Base-by-base conservation (phyloP, 2,329 filamentous ascomycete genomes). In the Ophiocordyceps unilateralis region DNA sequence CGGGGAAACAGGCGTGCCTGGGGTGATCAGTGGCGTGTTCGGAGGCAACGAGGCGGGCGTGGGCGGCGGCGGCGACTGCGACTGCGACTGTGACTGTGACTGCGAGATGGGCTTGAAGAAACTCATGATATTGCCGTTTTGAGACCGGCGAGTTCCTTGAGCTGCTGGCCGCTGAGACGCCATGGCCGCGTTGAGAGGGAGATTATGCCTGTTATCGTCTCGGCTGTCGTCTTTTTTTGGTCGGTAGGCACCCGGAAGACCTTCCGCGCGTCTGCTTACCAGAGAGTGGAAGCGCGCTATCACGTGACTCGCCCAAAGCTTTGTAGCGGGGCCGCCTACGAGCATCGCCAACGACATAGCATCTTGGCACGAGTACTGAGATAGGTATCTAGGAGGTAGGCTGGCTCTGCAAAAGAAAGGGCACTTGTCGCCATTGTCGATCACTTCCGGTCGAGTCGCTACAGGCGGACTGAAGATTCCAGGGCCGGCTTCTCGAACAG, bases 71-170 rank as follows among this genome's bases (percentile, higher is more conserved):
- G 47, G 41, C 40, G 49, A n/a, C n/a, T n/a, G n/a, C n/a, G n/a
- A n/a, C n/a, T n/a, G n/a, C n/a, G n/a, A n/a, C n/a, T n/a, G n/a
- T 39, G 11, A 44, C 17, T 9, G 45, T 15, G 45, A 36, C 41
- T 45, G 53, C 38, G 49, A 36, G 24, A 48, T 45, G 23, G 60
- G 56, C 47, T 58, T 60, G 48, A 66, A 66, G 49, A 64, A 66
- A 50, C 52, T 60, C 44, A 55, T 50, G 44, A 66, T 65, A 47
- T 46, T 57, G 41, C 50, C 53, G 50, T 59, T 42, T 11, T 19
- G 15, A 2, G 39, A 5, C 17, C 32, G 19, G 37, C 39, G 14
- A 10, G 12, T 15, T 12, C 17, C 24, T 28, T 42, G 45, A 11
- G 40, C 60, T 44, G 50, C 55, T 11, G 24, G 26, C 12, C 44